A percentile compares a stretch with the other conserved stretches of the same genome.
Evolutionary conservation across 345 rosid genomes (phyloP).

Genomic region (Syzygium grande): DNA sequence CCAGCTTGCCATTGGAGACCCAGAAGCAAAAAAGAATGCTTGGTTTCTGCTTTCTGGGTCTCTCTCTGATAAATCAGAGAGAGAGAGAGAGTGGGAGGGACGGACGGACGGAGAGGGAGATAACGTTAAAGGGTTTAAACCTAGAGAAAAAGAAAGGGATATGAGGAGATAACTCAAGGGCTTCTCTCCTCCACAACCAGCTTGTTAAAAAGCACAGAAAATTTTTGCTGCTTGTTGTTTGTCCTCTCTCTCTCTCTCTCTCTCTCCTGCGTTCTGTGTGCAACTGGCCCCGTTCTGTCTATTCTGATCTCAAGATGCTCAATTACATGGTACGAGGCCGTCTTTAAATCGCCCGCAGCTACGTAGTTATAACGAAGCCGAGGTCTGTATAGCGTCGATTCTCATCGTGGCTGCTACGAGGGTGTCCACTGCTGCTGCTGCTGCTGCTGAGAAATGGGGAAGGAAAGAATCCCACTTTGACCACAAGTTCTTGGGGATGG

Average conservation of each 20-base stretch:
- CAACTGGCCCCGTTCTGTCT: background rate
- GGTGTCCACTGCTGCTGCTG: background rate
- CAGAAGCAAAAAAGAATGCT: constrained; percentile 2
- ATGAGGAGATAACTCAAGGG: constrained; percentile 5
- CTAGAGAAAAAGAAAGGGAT: background rate
- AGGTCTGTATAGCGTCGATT: background rate
- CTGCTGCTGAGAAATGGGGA: background rate
- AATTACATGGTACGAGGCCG: background rate
- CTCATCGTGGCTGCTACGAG: background rate
- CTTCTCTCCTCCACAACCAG: constrained; percentile 15
- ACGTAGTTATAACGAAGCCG: background rate
- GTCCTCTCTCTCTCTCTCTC: background rate
- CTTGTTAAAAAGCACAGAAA: background rate
- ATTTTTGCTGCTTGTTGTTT: background rate
- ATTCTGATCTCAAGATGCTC: background rate
- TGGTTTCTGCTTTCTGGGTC: background rate
- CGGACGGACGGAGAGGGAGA: background rate
- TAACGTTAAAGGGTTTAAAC: background rate
- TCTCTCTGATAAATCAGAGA: background rate
- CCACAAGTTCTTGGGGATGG: background rate
- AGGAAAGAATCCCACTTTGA: background rate
- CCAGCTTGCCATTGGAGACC: constrained; percentile 57
- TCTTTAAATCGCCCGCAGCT: background rate
- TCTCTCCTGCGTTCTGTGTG: background rate
- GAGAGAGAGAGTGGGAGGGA: background rate